Evolutionary conservation across 805 yeast genomes (phyloP), one percentile per base, ranked within the genome.

Genomic region (Metschnikowia koreensis): DNA sequence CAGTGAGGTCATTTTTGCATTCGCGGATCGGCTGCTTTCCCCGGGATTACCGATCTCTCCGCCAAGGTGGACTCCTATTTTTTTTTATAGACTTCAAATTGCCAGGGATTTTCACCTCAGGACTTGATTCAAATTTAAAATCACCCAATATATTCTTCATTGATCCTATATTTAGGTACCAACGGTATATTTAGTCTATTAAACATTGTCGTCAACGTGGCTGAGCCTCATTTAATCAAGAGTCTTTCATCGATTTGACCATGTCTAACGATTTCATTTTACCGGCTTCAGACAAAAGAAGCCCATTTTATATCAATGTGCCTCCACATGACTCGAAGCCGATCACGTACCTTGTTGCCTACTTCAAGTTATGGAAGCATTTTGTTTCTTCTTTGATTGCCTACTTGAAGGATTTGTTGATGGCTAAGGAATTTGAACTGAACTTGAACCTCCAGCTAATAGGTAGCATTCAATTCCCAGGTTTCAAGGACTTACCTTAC

Each of bases 361-460:
- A 66, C 55, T 74, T 74, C 67, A 72, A 70, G 60, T 64, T 63
- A 47, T 74, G 77, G 73, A 73, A 73, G 58, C 65, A 64, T 47
- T 69, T 73, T 48, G 70, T 74, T 53, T 66, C 66, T 52, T 64
- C 75, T 9, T 58, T 74, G 47, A 63, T 71, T 8, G 62, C 66
- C 46, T 74, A 74, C 54, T 63, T 71, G 42, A 70, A 66, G 52
- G 78, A 81, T 58, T 66, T 79, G 51, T 66, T 77, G 37, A 65
- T 80, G 47, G 79, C 80, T 50, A 80, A 79, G 62, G 81, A 74
- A 56, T 65, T 64, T 41, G 67, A 65, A 46, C 62, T 64, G 59
- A 65, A 73, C 57, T 59, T 74, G 48, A 68, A 68, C 46, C 64
- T 61, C 48, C 79, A 74, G 58, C 57, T 74, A 42, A 63, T 74